Conservation (phyloP, 805 yeast genomes). For the Saccharomycopsis sp. region DNA sequence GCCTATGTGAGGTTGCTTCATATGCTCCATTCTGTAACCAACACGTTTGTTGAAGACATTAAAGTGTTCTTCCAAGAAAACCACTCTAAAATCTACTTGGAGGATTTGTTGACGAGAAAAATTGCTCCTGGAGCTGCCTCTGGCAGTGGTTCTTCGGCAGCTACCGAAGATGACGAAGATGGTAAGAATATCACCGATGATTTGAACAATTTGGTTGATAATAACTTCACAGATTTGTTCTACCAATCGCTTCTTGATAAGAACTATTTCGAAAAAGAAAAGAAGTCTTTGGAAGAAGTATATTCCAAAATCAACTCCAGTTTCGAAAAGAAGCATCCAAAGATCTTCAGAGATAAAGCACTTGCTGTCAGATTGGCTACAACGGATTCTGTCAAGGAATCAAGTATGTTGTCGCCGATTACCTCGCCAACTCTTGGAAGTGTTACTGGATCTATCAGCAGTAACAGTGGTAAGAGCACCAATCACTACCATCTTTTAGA, state of each 20-base stretch:
- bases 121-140: not conserved
- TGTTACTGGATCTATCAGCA: conserved; percentile 2
- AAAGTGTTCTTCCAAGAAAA: conserved; percentile 45
- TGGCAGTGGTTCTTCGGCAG: conserved; percentile 26
- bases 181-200: conserved; percentile 33
- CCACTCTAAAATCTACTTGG: conserved; percentile 20
- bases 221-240: conserved; percentile 66
- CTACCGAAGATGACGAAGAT: conserved; percentile 37
- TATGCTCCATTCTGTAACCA: conserved; percentile 51
- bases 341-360: conserved; percentile 32
- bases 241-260: conserved; percentile 59
- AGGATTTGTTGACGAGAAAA: conserved; percentile 14
- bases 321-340: conserved; percentile 37
- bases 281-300: conserved; percentile 54
- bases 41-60: conserved; percentile 56
- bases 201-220: conserved; percentile 52
- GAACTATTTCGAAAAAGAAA: conserved; percentile 65
- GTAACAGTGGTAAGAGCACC: not conserved
- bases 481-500: conserved; percentile 26
- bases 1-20: conserved; percentile 75
- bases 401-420: conserved; percentile 11
- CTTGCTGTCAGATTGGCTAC: conserved; percentile 25
- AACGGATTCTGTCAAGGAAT: conserved; percentile 20
- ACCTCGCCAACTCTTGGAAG: conserved; percentile 14
- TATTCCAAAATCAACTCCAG: conserved; percentile 39